Evolutionary conservation across 2,329 filamentous ascomycete genomes (phyloP).

Genomic region (Pseudogymnoascus sp.): DNA sequence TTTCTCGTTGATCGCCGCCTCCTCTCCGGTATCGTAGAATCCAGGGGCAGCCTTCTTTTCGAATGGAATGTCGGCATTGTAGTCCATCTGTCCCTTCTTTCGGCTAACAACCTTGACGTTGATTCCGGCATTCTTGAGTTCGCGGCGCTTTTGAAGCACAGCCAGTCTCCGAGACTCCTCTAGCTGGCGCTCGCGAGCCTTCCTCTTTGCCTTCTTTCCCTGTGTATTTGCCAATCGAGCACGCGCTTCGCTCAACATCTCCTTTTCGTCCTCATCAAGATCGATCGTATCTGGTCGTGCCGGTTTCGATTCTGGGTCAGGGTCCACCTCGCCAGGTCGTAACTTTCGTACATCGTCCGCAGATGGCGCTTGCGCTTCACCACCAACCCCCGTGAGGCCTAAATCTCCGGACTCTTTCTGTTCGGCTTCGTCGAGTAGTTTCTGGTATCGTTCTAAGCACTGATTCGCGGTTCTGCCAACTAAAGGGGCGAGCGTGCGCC

Average conservation of each 20-base stretch:
- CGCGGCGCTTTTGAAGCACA: constrained; percentile 85
- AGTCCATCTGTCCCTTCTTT: constrained; percentile 97
- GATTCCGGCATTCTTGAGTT: constrained; percentile 95
- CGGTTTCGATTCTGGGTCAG: constrained; percentile 94
- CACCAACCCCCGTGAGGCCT: constrained; percentile 76
- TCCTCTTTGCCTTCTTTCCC: constrained; percentile 97
- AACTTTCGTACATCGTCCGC: constrained; percentile 87
- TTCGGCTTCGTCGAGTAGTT: constrained; percentile 91
- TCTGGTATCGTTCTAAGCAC: constrained; percentile 94
- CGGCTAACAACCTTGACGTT: constrained; percentile 91
- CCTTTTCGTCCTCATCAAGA: constrained; percentile 97
- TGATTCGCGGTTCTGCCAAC: constrained; percentile 95
- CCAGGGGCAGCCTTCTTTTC: constrained; percentile 83
- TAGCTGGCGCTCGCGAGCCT: constrained; percentile 88
- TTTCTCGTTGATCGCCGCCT: constrained; percentile 70
- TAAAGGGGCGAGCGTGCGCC: constrained; percentile 95
- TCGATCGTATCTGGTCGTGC: constrained; percentile 95
- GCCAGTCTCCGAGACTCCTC: constrained; percentile 89
- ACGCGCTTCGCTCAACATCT: constrained; percentile 96
- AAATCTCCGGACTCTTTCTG: constrained; percentile 74
- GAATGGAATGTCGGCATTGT: constrained; percentile 97
- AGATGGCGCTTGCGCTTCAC: constrained; percentile 76
- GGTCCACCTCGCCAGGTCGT: constrained; percentile 87
- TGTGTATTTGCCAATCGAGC: constrained; percentile 95
- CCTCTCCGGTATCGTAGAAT: constrained; percentile 89